phyloP scores from a whole-genome alignment of 2,329 filamentous ascomycete species.

The Harringtonia aguacate region DNA sequence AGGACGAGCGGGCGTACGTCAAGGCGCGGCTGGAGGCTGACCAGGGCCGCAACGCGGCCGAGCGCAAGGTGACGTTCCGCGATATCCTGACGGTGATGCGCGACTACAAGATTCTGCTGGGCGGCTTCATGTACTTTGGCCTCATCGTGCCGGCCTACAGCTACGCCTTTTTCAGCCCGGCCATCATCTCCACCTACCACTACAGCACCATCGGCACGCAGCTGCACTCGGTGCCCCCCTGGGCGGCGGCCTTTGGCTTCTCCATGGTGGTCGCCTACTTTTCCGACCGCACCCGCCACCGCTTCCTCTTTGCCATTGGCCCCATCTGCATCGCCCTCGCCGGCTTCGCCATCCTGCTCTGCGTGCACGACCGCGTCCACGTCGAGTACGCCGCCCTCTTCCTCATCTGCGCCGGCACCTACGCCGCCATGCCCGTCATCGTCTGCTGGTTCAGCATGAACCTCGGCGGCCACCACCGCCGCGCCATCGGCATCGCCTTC shows the following conservation, averaged over 20 bases:
- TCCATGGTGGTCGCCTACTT: conserved; percentile 63
- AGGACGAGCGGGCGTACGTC: conserved; percentile 59
- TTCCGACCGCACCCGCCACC: conserved; percentile 63
- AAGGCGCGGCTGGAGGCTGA: conserved; percentile 56
- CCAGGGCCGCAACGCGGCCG: conserved; percentile 54
- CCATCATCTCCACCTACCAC: conserved; percentile 57
- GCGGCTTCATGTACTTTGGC: conserved; percentile 73
- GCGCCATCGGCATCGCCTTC: conserved; percentile 63
- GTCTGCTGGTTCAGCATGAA: conserved; percentile 82
- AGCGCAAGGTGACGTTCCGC: conserved; percentile 46
- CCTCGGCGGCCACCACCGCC: conserved; percentile 59
- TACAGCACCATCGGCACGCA: conserved; percentile 49
- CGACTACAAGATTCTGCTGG: conserved; percentile 64
- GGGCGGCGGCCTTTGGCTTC: conserved; percentile 64
- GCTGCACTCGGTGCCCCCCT: conserved; percentile 46
- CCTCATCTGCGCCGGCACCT: conserved; percentile 68
- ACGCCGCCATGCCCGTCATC: conserved; percentile 82
- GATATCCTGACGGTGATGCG: conserved; percentile 57
- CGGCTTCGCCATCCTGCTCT: conserved; percentile 66
- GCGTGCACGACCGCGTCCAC: conserved; percentile 54
- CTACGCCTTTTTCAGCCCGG: conserved; percentile 68
- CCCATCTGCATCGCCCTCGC: conserved; percentile 59
- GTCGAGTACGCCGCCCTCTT: conserved; percentile 74
- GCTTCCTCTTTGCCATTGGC: conserved; percentile 61
- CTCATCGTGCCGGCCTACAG: conserved; percentile 68